Conservation (phyloP, 2,329 filamentous ascomycete genomes). For the Simplicillium aogashimaense region DNA sequence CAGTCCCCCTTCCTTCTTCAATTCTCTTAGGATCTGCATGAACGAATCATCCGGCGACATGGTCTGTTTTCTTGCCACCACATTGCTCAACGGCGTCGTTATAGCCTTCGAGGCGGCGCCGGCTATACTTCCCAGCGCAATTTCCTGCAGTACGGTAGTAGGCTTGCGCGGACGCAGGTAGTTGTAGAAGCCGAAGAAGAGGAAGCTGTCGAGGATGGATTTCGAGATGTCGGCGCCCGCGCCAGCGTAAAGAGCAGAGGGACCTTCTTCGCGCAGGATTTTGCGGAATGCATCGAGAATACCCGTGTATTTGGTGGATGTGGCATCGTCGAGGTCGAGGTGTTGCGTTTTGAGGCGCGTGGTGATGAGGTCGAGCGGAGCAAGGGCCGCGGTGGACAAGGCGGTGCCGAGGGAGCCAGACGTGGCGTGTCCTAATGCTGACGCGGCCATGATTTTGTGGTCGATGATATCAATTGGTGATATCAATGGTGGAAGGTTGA, state of each 20-base stretch:
- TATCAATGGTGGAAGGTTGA: too few relatives aligned
- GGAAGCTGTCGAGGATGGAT: conserved; percentile 64
- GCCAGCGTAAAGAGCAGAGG: conserved; percentile 62
- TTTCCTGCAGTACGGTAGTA: conserved; percentile 59
- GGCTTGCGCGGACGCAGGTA: conserved; percentile 28
- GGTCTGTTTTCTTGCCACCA: conserved; percentile 75
- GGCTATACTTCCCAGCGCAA: conserved; percentile 63
- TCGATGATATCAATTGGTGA: too few relatives aligned
- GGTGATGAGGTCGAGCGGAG: conserved; percentile 74
- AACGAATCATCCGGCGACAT: conserved; percentile 37
- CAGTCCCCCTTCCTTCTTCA: conserved; percentile 63
- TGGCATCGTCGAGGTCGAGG: conserved; percentile 31
- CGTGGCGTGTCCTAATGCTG: conserved; percentile 67
- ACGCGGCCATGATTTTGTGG: too few relatives aligned
- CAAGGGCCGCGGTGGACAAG: conserved; percentile 67
- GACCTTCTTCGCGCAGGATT: conserved; percentile 65
- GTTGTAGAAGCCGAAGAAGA: conserved; percentile 80
- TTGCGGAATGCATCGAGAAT: conserved; percentile 59
- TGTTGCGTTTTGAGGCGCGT: conserved; percentile 75
- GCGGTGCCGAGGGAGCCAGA: conserved; percentile 72
- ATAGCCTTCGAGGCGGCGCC: conserved; percentile 66
- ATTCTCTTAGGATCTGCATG: conserved; percentile 50
- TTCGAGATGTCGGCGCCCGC: conserved; percentile 55
- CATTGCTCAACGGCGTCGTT: conserved; percentile 72
- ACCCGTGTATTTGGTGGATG: conserved; percentile 43